Conservation (phyloP, 1,139 yeast genomes). For the Saccharomyces hybrid region DNA sequence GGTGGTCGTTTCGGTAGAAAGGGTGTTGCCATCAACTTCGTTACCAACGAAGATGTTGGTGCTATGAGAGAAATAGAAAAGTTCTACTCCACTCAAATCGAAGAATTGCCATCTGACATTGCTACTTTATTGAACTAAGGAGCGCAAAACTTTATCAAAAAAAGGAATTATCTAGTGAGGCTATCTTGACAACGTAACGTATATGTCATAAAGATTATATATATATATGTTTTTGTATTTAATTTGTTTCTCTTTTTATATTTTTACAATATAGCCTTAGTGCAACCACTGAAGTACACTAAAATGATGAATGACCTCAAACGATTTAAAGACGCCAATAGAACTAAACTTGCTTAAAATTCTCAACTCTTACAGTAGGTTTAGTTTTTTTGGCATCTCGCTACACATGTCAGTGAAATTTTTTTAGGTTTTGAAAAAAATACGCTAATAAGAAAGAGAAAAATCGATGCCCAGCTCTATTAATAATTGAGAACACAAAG, state of each 20-base stretch:
- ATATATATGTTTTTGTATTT: background rate
- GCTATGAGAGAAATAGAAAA: slow-evolving; percentile 96
- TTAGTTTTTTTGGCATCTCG: no score
- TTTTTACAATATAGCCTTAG: background rate
- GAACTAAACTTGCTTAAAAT: background rate
- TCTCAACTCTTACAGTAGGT: no score
- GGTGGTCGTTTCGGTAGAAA: slow-evolving; percentile 99
- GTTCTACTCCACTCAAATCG: slow-evolving; percentile 97
- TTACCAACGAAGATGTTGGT: slow-evolving; percentile 83
- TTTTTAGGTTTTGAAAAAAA: no score
- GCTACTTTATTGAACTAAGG: slow-evolving; percentile 54
- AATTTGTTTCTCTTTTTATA: background rate
- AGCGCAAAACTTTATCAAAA: background rate
- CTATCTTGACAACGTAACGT: background rate
- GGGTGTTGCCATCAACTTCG: slow-evolving; percentile 99
- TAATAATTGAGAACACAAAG: no score
- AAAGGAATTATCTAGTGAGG: background rate
- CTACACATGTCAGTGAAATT: no score
- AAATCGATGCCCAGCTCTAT: background rate
- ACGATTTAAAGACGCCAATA: no score
- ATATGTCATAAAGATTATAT: background rate
- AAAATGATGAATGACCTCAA: no score
- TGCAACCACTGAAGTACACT: no score
- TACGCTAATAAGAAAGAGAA: background rate
- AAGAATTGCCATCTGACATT: slow-evolving; percentile 95